Base-by-base conservation (phyloP, 2,329 filamentous ascomycete genomes). In the Juglanconis sp. region DNA sequence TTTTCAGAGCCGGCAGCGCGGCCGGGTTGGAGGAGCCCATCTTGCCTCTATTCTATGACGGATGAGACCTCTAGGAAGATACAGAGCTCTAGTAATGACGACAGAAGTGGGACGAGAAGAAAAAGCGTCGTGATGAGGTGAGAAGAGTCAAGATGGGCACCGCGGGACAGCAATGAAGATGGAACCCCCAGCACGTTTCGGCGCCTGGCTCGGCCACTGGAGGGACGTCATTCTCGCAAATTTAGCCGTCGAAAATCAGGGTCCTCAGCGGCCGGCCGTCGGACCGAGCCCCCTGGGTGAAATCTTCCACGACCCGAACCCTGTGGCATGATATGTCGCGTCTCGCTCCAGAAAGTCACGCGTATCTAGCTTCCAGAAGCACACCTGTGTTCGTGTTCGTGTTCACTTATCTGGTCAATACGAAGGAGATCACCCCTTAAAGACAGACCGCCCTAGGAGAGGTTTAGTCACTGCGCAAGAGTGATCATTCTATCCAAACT, bases 1-100 rank as follows among this genome's bases (percentile, higher is more conserved):
- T 86, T 69, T 79, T 79, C 73, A 88, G 77, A 49, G 85, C 85
- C 59, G 85, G 84, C 32, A 85, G 82, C 52, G 78, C 73, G 60
- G 68, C 72, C 48, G 69, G 63, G 32, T 71, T 64, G 31, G 47
- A 30, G 58, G 77, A 78, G 57, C 76, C 77, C 78, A 81, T 81
- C 56, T 61, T 75, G 70, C 42, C 48, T 46, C 53, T 49, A 34
- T 53, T 10, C 3, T 32, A 5, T 57, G 24, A 24, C 24, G 24
- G 24, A 24, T 24, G 24, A 24, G 1, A 24, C 24, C 24, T 24
- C 24, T 24, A 24, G 24, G 46, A 31, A 9, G 6, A 10, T n/a
- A 48, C 5, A 3, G 13, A 31, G 10, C 46, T 8, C 24, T 17
- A 1, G 24, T 5, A 40, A 34, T 5, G n/a, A 36, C 15, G n/a